Evolutionary conservation across 2,329 filamentous ascomycete genomes (phyloP).

Genomic region (Juglanconis oblonga): DNA sequence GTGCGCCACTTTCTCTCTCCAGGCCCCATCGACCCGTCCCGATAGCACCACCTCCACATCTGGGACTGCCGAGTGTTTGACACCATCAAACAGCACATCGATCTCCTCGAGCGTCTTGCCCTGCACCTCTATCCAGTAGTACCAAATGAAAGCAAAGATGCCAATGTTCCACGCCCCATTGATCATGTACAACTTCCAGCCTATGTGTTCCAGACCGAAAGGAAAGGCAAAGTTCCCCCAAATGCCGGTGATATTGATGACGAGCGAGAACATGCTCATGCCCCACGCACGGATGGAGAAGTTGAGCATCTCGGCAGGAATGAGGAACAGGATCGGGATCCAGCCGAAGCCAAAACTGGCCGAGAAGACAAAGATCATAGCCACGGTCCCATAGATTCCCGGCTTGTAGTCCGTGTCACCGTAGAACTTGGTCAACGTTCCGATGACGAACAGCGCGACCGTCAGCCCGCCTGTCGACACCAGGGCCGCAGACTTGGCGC

Average conservation of each 20-base stretch:
- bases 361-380: constrained; percentile 16
- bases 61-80: constrained; percentile 12
- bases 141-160: constrained; percentile 19
- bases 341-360: constrained; percentile 10
- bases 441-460: constrained; percentile 38
- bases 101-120: constrained; percentile 23
- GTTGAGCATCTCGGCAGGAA: constrained; percentile 14
- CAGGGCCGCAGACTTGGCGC: constrained; percentile 29
- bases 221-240: constrained; percentile 22
- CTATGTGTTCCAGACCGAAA: constrained; percentile 21
- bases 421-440: constrained; percentile 33
- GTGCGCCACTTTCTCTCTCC: neutral
- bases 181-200: constrained; percentile 24
- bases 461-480: constrained; percentile 10
- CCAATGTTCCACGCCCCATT: constrained; percentile 24
- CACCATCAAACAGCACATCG: constrained; percentile 21
- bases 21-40: neutral
- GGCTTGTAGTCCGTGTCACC: constrained; percentile 9
- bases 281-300: constrained; percentile 18
- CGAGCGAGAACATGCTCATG: constrained; percentile 30
- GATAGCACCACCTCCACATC: constrained; percentile 10
- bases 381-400: constrained; percentile 14
- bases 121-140: constrained; percentile 21
- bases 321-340: constrained; percentile 7
- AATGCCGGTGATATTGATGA: constrained; percentile 14